Conservation (phyloP, 1,284 basidiomycete species). For the Boletus nobilissimus region DNA sequence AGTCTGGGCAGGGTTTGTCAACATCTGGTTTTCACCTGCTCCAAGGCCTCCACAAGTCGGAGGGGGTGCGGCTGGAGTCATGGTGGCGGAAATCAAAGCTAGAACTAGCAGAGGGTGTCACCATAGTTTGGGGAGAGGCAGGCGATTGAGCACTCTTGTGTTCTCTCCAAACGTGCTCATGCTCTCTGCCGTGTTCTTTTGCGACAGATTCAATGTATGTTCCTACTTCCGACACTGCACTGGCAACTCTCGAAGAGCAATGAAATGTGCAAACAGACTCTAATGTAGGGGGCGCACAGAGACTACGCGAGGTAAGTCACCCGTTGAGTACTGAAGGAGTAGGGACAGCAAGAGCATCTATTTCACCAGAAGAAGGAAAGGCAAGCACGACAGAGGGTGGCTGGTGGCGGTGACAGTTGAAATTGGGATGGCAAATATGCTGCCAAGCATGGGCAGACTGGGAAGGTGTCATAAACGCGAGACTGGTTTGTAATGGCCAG, state of each 20-base stretch:
- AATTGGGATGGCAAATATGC: slow-evolving; percentile 68
- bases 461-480: slow-evolving; percentile 58
- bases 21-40: slow-evolving; percentile 33
- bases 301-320: slow-evolving; percentile 38
- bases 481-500: slow-evolving; percentile 71
- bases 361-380: slow-evolving; percentile 28
- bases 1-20: slow-evolving; percentile 24
- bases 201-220: slow-evolving; percentile 76
- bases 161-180: slow-evolving; percentile 74
- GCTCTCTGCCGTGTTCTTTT: slow-evolving; percentile 75
- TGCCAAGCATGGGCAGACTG: slow-evolving; percentile 53
- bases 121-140: slow-evolving; percentile 47
- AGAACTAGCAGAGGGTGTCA: slow-evolving; percentile 42
- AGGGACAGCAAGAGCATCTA: not conserved
- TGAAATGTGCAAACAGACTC: slow-evolving; percentile 42
- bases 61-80: slow-evolving; percentile 28
- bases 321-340: slow-evolving; percentile 31
- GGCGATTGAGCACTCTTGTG: slow-evolving; percentile 61
- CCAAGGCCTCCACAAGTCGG: slow-evolving; percentile 37
- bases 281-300: slow-evolving; percentile 34
- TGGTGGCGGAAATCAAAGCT: slow-evolving; percentile 24
- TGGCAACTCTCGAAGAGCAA: slow-evolving; percentile 41
- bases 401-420: slow-evolving; percentile 64
- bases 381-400: slow-evolving; percentile 36
- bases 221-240: slow-evolving; percentile 66